These are phyloP conservation scores for Colletotrichum incanum DNA, from an alignment of 2,329 filamentous ascomycete genomes.

Conservation along the genomic window DNA sequence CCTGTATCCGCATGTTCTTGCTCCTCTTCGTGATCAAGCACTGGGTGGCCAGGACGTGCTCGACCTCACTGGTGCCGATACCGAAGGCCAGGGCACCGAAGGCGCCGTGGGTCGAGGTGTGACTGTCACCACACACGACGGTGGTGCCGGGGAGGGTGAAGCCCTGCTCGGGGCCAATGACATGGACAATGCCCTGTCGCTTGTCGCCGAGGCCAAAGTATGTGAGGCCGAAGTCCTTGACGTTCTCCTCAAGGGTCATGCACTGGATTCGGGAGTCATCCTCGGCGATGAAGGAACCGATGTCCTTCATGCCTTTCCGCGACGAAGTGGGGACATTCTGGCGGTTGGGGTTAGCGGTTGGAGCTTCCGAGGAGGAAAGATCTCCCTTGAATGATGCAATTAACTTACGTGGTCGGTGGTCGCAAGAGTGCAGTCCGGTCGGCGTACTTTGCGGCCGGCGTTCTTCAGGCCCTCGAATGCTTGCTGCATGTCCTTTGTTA, in stretches of 20 bases:
- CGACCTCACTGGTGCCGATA: conserved; percentile 98
- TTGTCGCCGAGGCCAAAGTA: conserved; percentile 98
- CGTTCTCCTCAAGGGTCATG: conserved; percentile 96
- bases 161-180: conserved; percentile 98
- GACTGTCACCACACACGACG: conserved; percentile 96
- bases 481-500: conserved; percentile 72
- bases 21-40: conserved; percentile 94
- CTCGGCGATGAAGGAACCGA: conserved; percentile 94
- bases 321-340: conserved; percentile 95
- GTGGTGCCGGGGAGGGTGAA: conserved; percentile 98
- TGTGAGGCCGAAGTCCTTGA: conserved; percentile 95
- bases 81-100: conserved; percentile 96
- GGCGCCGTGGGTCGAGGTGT: conserved; percentile 97
- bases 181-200: conserved; percentile 97
- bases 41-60: conserved; percentile 97
- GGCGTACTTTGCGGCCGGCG: conserved; percentile 87
- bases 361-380: neutral
- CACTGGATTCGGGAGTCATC: conserved; percentile 95
- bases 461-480: conserved; percentile 97
- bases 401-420: conserved; percentile 93
- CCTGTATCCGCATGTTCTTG: conserved; percentile 99
- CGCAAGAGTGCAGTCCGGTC: conserved; percentile 96
- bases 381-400: neutral
- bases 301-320: conserved; percentile 93
- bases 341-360: conserved; percentile 20